Evolutionary conservation across 345 rosid species (phyloP).

Genomic region (Populus ilicifolia): DNA sequence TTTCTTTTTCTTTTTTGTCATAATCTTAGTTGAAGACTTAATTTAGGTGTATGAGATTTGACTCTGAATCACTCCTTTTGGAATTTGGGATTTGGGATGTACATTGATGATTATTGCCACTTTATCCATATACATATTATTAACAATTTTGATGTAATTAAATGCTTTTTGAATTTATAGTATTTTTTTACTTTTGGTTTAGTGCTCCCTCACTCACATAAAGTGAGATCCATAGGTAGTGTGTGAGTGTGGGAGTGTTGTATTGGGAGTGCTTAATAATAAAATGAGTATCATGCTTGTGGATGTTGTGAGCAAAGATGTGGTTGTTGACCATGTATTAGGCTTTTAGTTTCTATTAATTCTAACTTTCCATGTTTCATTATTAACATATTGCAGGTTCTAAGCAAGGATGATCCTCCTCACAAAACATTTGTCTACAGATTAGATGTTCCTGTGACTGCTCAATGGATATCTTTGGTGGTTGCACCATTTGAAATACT

Average conservation of each 20-base stretch:
- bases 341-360: background rate
- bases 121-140: background rate
- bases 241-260: background rate
- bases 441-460: slow-evolving; percentile 74
- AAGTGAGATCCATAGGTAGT: background rate
- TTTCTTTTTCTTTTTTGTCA: no score
- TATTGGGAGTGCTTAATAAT: background rate
- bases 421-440: slow-evolving; percentile 78
- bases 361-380: background rate
- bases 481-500: slow-evolving; percentile 84
- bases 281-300: background rate
- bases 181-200: background rate
- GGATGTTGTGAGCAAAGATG: background rate
- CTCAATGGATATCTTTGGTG: slow-evolving; percentile 82
- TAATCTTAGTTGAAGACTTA: background rate
- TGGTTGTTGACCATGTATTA: background rate
- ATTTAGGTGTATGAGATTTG: background rate
- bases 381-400: slow-evolving; percentile 45
- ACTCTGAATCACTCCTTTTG: background rate
- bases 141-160: background rate
- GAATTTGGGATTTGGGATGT: background rate
- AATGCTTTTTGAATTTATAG: background rate
- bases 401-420: slow-evolving; percentile 87
- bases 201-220: background rate
- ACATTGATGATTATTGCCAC: background rate